Evolutionary conservation across 495 filamentous ascomycete species (phyloP), one percentile per base, ranked within the genome.

Genomic region (Hypoxylon trugodes): DNA sequence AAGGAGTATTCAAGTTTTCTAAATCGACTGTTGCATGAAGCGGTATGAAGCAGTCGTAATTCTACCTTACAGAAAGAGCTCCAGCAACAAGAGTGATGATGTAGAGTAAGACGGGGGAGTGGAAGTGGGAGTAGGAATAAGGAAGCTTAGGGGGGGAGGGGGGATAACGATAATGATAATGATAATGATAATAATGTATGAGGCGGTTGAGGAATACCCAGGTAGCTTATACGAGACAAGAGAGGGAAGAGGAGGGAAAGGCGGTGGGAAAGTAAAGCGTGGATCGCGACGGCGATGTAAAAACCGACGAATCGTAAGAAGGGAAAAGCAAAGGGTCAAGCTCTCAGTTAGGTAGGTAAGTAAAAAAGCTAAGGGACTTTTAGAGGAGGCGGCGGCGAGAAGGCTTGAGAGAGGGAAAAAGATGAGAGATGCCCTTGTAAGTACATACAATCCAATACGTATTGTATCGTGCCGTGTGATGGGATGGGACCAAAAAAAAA

Each of bases 11-110:
- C 62, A 42, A 54, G 47, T 68, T 38, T 59, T 59, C 46, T 62
- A 67, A 61, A 66, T 66, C 51, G 60, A 35, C 36, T 47, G 58
- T 57, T 50, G 69, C 69, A 70, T 72, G 53, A 65, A 72, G 61
- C 47, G 65, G 59, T 30, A 65, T 36, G 45, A 32, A 60, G 46
- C 35, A 32, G 25, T 72, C 45, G 63, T 59, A 66, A 25, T 50
- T 53, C 60, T 54, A 62, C 25, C 35, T 63, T 32, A 69, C 26
- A 51, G 19, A 30, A 53, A 52, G 24, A 40, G 53, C 55, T 42
- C 30, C 43, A 51, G 45, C 24, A 43, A 28, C 45, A 49, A 42
- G 58, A 61, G 36, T 42, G 59, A 37, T 36, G 66, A 68, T 54
- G 60, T 25, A n/a, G 40, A 53, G 47, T 45, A 32, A 43, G 55